These are phyloP conservation scores for Eimeria tenella DNA, from an alignment of 169 alveolate genomes.

Conservation along the genomic window DNA sequence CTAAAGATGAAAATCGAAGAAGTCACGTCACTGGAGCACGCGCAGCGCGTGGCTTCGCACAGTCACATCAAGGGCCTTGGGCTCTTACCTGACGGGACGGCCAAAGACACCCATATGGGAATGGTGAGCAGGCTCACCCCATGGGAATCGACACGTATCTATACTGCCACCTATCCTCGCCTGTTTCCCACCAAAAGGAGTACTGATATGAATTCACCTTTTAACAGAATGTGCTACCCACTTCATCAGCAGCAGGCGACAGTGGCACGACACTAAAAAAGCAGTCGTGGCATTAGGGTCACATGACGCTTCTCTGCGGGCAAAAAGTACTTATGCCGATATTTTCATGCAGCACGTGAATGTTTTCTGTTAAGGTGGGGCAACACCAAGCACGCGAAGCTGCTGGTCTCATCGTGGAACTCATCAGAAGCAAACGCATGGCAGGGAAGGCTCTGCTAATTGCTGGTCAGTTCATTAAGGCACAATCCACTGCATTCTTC, in stretches of 20 bases:
- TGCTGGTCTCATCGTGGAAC: conserved; percentile 98
- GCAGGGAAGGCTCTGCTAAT: conserved; percentile 87
- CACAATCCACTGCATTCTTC: too few species aligned
- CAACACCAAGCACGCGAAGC: conserved; percentile 99
- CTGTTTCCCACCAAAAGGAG: too few species aligned
- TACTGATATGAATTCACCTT: too few species aligned
- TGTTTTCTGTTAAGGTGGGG: conserved; percentile 95
- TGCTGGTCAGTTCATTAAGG: conserved; percentile 75
- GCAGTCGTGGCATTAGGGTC: too few species aligned
- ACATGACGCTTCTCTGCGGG: too few species aligned
- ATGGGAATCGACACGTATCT: neutral
- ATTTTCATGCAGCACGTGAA: neutral
- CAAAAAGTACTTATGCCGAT: too few species aligned
- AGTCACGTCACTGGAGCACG: conserved; percentile 84
- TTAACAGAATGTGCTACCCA: too few species aligned
- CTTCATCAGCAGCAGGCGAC: too few species aligned
- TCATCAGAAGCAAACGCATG: conserved; percentile 98
- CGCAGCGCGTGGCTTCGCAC: conserved; percentile 97
- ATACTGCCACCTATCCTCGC: too few species aligned
- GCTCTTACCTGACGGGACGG: conserved; percentile 95
- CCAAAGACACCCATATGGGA: conserved; percentile 85
- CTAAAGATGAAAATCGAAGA: conserved; percentile 80
- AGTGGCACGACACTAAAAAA: too few species aligned
- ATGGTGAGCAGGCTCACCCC: conserved; percentile 67
- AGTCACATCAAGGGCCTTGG: conserved; percentile 99